Evolutionary conservation across 1,284 basidiomycete species (phyloP), one percentile per base, ranked within the genome.

Genomic region (Neonothopanus nambi): DNA sequence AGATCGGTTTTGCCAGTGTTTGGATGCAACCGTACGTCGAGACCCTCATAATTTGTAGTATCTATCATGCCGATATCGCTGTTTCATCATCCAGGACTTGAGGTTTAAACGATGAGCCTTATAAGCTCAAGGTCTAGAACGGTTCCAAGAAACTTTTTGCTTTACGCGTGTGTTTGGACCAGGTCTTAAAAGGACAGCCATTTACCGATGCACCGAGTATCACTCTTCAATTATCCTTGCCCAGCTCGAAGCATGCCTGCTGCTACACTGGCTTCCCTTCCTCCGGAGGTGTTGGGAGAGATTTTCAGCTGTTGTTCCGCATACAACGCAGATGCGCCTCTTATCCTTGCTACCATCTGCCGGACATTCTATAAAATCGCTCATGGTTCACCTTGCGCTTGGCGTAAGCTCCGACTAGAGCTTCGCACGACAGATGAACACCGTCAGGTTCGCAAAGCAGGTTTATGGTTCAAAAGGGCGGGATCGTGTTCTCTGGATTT

Each of bases 281-380:
- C 57, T 20, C 36, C 41, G 20, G 57, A 59, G 21, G 43, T 59
- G 3, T 23, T 59, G 5, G 57, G 50, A 28, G 54, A 56, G 15
- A 56, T 59, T 18, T 56, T 54, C 38, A 24, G 18, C 9, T 48
- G 37, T 15, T 56, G 51, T 37, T 41, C 57, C 15, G 13, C 43
- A 15, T 59, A 47, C 23, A 50, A 51, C 35, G 51, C 57, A 23
- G 57, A 59, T 23, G 56, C 58, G 15, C 54, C 58, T 28, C 30
- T 59, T 8, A 45, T 56, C 35, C 45, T 57, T 11, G 37, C 47
- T 9, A 38, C 43, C 24, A 55, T 59, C 26, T 43, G 39, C 46
- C 44, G 47, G 41, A 35, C 8, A 5, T 54, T 54, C 30, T 46
- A 51, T 13, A 12, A 23, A n/a, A 44, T 48, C 15, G 55, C 37